Base-by-base conservation (phyloP, 2,329 filamentous ascomycete species). In the Botrytis fabae region DNA sequence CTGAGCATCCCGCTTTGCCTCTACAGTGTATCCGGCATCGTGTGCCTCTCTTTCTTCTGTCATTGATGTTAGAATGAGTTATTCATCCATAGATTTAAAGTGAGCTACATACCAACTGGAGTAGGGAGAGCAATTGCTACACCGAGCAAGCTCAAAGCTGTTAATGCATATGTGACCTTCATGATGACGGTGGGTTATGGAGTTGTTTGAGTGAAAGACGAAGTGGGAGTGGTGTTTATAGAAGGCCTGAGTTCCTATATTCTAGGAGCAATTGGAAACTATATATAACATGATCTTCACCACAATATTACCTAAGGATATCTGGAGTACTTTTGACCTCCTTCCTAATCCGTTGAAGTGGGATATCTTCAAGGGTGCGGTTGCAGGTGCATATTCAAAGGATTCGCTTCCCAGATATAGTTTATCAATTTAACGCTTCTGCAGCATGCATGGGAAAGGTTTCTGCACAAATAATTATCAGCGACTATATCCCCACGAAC, bases 311-410 rank as follows among this genome's bases (percentile, higher is more conserved):
- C 44, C 12, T 35, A 35, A 12, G 28, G 22, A 35, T 65, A 48
- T 35, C 62, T 46, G 42, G 35, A 28, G 42, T 48, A 22, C 62
- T 48, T 64, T 48, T 65, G 32, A 65, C 42, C 62, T 65, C 62
- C 62, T 65, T 65, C 62, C 62, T 65, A 63, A 65, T 65, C 18
- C 32, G 62, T 48, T 16, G 44, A 48, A 48, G 62, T 48, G 62
- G 28, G 62, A 65, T 64, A 25, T 32, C 5, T 48, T 32, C 62
- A 22, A 44, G 42, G n/a, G 28, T 64, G 14, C 28, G 7, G 42
- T 22, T 46, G 22, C 18, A 46, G n/a, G 32, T 46, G 42, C 28
- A 64, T 46, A 35, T 64, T 48, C 62, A 9, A 35, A 65, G 42
- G 62, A 65, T 65, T 44, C 22, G 20, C 18, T 35, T 65, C 42